Evolutionary conservation across 345 rosid species (phyloP), one percentile per base, ranked within the genome.

Genomic region (Corchorus capsularis): DNA sequence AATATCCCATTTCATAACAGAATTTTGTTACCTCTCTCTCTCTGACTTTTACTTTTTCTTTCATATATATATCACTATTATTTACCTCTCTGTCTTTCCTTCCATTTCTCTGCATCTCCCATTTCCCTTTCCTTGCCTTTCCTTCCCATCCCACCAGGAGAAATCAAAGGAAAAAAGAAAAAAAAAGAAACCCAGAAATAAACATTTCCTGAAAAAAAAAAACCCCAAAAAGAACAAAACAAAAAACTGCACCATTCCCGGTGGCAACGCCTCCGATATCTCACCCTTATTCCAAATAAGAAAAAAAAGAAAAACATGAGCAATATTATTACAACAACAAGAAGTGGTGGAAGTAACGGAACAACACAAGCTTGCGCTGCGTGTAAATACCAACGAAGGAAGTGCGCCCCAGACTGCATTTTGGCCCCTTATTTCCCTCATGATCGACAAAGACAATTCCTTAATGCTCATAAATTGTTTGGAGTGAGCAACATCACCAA

Each of bases 381-480:
- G 2, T 96, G 99, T 86, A 94, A 92, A 82, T 92, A 92, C 92
- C 98, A 91, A 76, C 95, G 99, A 1, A 89, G 94, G 65, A 92
- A 94, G 80, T 96, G 99, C 79, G 88, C 89, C 19, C 91, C 97
- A 11, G 96, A 94, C 83, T 96, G 99, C 88, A 83, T 94, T 77
- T 94, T 94, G 72, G 98, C 99, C 32, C 99, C 98, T 74, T 96
- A 92, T 80, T 96, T 94, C 81, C 99, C 98, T 75, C 94, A 90
- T 14, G 89, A 91, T 68, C 91, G 93, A 68, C 96, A 87, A 41
- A 79, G 88, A 9, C 98, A 94, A 63, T 96, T 96, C 91, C 94
- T 86, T 39, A 96, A 96, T 46, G 98, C 97, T 0, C 99, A 96
- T 80, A 96, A 91, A 82, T 86, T 96, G 69, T 96, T 94, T 63